phyloP scores from a whole-genome alignment of 2,329 filamentous ascomycete species.

The Trichoderma atroviride region DNA sequence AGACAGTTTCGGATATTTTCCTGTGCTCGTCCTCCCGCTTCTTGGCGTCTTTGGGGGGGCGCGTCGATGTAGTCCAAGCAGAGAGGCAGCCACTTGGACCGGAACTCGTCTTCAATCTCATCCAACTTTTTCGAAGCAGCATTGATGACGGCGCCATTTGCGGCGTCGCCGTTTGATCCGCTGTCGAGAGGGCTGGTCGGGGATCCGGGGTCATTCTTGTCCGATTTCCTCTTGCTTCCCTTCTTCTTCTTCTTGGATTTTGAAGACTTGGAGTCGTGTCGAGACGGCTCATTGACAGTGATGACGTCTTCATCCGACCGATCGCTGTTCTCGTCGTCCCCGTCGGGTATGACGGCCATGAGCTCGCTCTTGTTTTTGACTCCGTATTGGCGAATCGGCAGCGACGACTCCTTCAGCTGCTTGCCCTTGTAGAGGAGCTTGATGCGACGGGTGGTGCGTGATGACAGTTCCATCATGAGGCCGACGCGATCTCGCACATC shows the following conservation, averaged over 20 bases:
- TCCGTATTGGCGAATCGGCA: conserved; percentile 61
- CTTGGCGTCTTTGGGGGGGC: conserved; percentile 67
- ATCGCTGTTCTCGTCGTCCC: conserved; percentile 38
- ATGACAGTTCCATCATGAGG: conserved; percentile 65
- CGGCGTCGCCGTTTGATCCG: conserved; percentile 42
- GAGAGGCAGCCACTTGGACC: conserved; percentile 64
- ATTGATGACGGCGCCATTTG: conserved; percentile 38
- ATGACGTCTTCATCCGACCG: conserved; percentile 49
- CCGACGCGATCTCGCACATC: conserved; percentile 70
- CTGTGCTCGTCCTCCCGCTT: conserved; percentile 75
- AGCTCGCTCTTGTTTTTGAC: conserved; percentile 64
- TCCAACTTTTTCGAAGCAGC: conserved; percentile 61
- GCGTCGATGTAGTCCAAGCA: conserved; percentile 63
- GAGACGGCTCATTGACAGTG: conserved; percentile 49
- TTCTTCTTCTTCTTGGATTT: conserved; percentile 42
- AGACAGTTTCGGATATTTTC: conserved; percentile 72
- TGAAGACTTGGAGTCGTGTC: conserved; percentile 39
- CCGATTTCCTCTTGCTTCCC: conserved; percentile 49
- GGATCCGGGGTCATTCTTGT: conserved; percentile 42
- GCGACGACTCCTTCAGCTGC: conserved; percentile 66
- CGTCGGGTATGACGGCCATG: conserved; percentile 51
- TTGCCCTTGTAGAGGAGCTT: conserved; percentile 75
- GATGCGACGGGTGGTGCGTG: conserved; percentile 54
- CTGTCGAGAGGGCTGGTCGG: conserved; percentile 51
- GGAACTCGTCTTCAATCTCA: conserved; percentile 66